Base-by-base conservation (phyloP, 192 early-diverging fungal species). In the Gonapodya prolifera region DNA sequence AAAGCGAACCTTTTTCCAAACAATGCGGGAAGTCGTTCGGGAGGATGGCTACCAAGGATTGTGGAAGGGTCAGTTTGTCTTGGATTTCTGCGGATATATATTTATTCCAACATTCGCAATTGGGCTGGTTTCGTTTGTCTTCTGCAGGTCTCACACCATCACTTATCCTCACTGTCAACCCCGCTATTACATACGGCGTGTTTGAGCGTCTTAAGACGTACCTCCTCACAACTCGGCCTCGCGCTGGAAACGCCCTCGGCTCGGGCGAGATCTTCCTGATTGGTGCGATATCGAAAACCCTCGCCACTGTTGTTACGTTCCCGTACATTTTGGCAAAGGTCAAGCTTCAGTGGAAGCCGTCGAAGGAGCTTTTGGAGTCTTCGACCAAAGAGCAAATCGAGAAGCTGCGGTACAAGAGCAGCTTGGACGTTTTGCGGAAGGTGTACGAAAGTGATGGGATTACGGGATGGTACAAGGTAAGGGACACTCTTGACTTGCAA, bases 301-400 rank as follows among this genome's bases (percentile, higher is more conserved):
- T 99, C 81, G 97, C 88, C 0, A 89, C 88, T 17, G 80, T 89
- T 83, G 88, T 89, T 31, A 89, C 88, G 33, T 83, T 84, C 79
- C 96, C 97, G 30, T 99, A 98, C 80, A 99, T 99, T 82, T 98
- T 99, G 97, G 97, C 97, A 69, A 99, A 99, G 80, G 94, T 98
- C 30, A 85, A 95, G 71, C 88, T 99, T 78, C 97, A 99, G 81
- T 95, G 92, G 91, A 92, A 90, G 79, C 92, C 91, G 31, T 86
- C 91, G 70, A 91, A 92, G 80, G 80, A 88, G 31, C 86, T 86
- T 2, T 30, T 70, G 33, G 81, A 80, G 69, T 69, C 76, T 32
- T 69, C 18, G 18, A 73, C 8, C 28, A 30, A 73, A 8, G 28
- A 73, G 71, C 45, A 61, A 61, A 61, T 61, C 23, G 45, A 34